These are phyloP conservation scores for Phaeotremella skinneri DNA, from an alignment of 768 basidiomycete genomes.

Conservation along the genomic window DNA sequence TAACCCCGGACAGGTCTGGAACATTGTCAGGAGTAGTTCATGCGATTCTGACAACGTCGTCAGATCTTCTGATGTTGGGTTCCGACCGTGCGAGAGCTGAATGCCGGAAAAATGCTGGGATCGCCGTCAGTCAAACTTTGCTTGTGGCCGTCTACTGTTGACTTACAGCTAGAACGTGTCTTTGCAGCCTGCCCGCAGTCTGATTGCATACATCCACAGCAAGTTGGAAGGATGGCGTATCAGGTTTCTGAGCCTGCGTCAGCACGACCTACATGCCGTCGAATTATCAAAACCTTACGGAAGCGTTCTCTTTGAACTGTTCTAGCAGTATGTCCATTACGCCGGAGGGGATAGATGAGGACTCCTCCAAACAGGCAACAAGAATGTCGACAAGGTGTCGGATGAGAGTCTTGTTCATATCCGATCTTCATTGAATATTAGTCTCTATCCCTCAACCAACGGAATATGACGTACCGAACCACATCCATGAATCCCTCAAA, in stretches of 20 bases:
- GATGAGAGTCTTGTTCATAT: slow-evolving; percentile 54
- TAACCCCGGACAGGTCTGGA: slow-evolving; percentile 73
- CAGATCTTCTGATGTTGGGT: slow-evolving; percentile 37
- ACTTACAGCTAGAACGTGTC: slow-evolving; percentile 64
- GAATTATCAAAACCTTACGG: slow-evolving; percentile 21
- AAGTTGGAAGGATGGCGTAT: slow-evolving; percentile 63
- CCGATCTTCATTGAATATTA: slow-evolving; percentile 16
- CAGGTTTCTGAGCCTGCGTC: slow-evolving; percentile 17
- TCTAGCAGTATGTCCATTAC: slow-evolving; percentile 77
- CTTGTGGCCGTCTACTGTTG: slow-evolving; percentile 49
- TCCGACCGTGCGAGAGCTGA: slow-evolving; percentile 54
- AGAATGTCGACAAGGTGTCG: slow-evolving; percentile 72
- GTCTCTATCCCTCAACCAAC: not conserved
- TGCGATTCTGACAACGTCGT: slow-evolving; percentile 62
- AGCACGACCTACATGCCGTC: slow-evolving; percentile 4
- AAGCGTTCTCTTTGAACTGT: slow-evolving; percentile 60
- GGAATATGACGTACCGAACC: slow-evolving; percentile 56
- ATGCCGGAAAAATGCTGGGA: slow-evolving; percentile 83
- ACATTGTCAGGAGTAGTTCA: slow-evolving; percentile 76
- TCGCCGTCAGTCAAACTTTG: slow-evolving; percentile 5
- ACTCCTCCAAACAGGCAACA: slow-evolving; percentile 83
- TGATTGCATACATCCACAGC: slow-evolving; percentile 81
- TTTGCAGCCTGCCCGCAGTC: slow-evolving; percentile 80
- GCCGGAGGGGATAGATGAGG: slow-evolving; percentile 68
- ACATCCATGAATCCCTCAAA: slow-evolving; percentile 81